These are phyloP conservation scores for Thielaviopsis cerberus DNA, from an alignment of 2,329 filamentous ascomycete species.

Conservation along the genomic window DNA sequence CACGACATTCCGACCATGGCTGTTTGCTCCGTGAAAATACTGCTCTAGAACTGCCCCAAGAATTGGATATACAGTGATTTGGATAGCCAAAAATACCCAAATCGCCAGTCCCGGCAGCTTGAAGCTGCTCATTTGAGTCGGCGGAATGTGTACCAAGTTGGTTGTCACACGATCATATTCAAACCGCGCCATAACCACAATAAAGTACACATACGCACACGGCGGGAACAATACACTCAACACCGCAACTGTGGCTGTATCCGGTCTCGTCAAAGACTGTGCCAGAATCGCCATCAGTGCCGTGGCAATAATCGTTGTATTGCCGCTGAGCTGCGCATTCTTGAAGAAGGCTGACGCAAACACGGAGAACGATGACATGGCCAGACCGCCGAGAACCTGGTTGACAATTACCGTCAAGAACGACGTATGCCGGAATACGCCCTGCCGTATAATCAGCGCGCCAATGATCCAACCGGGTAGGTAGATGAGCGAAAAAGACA, in stretches of 20 bases:
- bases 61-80: slow-evolving; percentile 60
- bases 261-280: slow-evolving; percentile 48
- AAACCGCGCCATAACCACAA: slow-evolving; percentile 57
- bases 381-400: slow-evolving; percentile 57
- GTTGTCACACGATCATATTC: slow-evolving; percentile 43
- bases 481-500: slow-evolving; percentile 66
- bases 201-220: slow-evolving; percentile 73
- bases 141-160: slow-evolving; percentile 43
- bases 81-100: slow-evolving; percentile 59
- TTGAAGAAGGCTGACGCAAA: slow-evolving; percentile 70
- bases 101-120: slow-evolving; percentile 52
- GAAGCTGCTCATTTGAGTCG: slow-evolving; percentile 41
- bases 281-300: slow-evolving; percentile 66
- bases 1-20: slow-evolving; percentile 36
- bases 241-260: slow-evolving; percentile 45
- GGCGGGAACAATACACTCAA: slow-evolving; percentile 66
- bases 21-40: slow-evolving; percentile 56
- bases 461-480: slow-evolving; percentile 67
- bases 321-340: slow-evolving; percentile 73
- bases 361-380: slow-evolving; percentile 63
- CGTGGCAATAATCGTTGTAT: slow-evolving; percentile 52
- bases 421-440: slow-evolving; percentile 47
- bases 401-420: slow-evolving; percentile 51
- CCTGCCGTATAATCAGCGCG: slow-evolving; percentile 41
- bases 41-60: slow-evolving; percentile 59